Conservation (phyloP, 1,139 yeast genomes). For the Sugiyamaella japonica region DNA sequence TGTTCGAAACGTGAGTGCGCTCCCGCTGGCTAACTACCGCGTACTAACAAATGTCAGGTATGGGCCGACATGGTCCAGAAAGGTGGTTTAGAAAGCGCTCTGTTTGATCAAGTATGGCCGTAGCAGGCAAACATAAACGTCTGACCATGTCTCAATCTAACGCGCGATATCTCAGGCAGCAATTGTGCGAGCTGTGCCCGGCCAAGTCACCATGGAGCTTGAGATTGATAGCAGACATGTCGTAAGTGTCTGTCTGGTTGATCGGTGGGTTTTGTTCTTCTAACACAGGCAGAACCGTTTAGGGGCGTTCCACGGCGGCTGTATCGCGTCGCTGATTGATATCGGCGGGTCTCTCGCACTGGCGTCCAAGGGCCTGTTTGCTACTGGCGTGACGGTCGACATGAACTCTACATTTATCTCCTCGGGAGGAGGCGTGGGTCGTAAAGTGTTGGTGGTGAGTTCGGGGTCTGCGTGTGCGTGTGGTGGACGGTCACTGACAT, state of each 20-base stretch:
- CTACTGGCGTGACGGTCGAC: constrained; percentile 49
- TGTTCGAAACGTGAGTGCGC: constrained; percentile 21
- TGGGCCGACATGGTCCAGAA: constrained; percentile 40
- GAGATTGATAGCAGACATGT: constrained; percentile 41
- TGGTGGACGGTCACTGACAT: neutral
- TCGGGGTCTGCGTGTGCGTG: too few species aligned
- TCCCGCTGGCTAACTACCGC: neutral
- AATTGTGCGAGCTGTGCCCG: constrained; percentile 38
- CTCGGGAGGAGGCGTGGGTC: constrained; percentile 45
- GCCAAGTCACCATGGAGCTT: constrained; percentile 40
- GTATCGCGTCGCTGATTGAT: constrained; percentile 44
- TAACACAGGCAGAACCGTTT: constrained; percentile 39
- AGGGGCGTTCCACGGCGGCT: constrained; percentile 46
- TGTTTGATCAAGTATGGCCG: constrained; percentile 35
- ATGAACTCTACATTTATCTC: constrained; percentile 44
- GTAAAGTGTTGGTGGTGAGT: constrained; percentile 20
- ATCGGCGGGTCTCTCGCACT: constrained; percentile 50
- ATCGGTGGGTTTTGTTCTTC: neutral
- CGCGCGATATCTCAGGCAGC: constrained; percentile 27
- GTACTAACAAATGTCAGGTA: constrained; percentile 27
- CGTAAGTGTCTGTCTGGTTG: constrained; percentile 30
- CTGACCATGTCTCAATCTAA: neutral
- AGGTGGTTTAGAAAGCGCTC: constrained; percentile 43
- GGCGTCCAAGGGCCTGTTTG: constrained; percentile 44
- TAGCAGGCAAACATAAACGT: neutral